A percentile compares a stretch with the other conserved stretches of the same genome.
Evolutionary conservation across 2,329 filamentous ascomycete species (phyloP).

Genomic region (Sarocladiaceae sp.): DNA sequence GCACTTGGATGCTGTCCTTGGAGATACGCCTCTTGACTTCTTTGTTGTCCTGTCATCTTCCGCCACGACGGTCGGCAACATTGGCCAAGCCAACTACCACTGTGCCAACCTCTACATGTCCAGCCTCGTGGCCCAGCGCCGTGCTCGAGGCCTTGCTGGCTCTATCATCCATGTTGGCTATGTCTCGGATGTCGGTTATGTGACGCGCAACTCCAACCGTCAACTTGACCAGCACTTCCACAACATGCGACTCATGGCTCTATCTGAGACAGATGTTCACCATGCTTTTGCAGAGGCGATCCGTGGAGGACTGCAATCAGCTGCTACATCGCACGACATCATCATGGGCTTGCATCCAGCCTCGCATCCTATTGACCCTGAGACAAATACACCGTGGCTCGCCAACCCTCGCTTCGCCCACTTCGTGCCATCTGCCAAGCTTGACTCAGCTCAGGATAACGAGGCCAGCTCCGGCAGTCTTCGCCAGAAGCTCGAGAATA

Average conservation of each 20-base stretch:
- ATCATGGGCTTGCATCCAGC: conserved; percentile 8
- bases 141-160: conserved; percentile 27
- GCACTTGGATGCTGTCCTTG: conserved; percentile 25
- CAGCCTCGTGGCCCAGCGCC: conserved; percentile 27
- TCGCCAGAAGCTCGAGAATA: neutral
- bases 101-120: conserved; percentile 39
- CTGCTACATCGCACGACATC: conserved; percentile 9
- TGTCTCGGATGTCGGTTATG: conserved; percentile 36
- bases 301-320: conserved; percentile 13
- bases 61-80: conserved; percentile 20
- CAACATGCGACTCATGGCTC: conserved; percentile 13
- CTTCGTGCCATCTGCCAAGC: neutral
- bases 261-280: conserved; percentile 24
- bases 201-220: conserved; percentile 17
- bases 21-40: conserved; percentile 25
- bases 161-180: conserved; percentile 31
- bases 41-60: conserved; percentile 30
- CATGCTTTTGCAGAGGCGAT: conserved; percentile 24
- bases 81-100: conserved; percentile 37
- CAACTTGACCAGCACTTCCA: conserved; percentile 15
- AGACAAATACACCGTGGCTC: neutral
- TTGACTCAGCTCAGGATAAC: neutral
- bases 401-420: conserved; percentile 1
- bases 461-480: neutral
- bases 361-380: neutral